Base-by-base conservation (phyloP, 371 early-diverging fungal species). In the Mortierella sp. region DNA sequence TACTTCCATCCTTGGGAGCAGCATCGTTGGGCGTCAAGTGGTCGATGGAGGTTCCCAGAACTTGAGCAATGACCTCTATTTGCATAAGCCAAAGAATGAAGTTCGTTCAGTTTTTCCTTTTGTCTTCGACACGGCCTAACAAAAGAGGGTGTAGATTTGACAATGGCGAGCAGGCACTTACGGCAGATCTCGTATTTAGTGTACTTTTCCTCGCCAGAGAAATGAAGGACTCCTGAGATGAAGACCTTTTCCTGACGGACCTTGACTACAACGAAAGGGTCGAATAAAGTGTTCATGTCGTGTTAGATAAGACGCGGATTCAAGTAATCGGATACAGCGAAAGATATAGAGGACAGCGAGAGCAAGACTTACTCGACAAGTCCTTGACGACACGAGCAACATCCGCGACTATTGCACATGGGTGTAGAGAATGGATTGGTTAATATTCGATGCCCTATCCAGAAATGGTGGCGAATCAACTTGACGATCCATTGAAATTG, bases 101-200 rank as follows among this genome's bases (percentile, higher is more conserved):
- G n/a, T n/a, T n/a, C n/a, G n/a, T n/a, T n/a, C n/a, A n/a, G n/a
- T n/a, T n/a, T n/a, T n/a, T n/a, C n/a, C n/a, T n/a, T n/a, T n/a
- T n/a, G n/a, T n/a, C n/a, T n/a, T n/a, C n/a, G n/a, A n/a, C n/a
- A n/a, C n/a, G n/a, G n/a, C n/a, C n/a, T n/a, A 67, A 29, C 14
- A 40, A 5, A 19, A 48, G 44, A 41, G 26, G 50, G 31, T 45
- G 13, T 24, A 22, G 24, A 55, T 37, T 11, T 26, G 47, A 61
- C 16, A 29, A 55, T 13, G 7, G 5, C 44, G 11, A 63, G 13
- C 43, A 22, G 11, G n/a, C 31, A 86, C 87, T 78, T 87, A 90
- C 91, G 86, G 75, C 94, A 93, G 85, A 97, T 94, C 53, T 91
- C 89, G 79, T 95, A 96, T 82, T 96, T 96, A 24, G 96, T 95